Evolutionary conservation across 2,329 filamentous ascomycete genomes (phyloP).

Genomic region (Phialophora expanda): DNA sequence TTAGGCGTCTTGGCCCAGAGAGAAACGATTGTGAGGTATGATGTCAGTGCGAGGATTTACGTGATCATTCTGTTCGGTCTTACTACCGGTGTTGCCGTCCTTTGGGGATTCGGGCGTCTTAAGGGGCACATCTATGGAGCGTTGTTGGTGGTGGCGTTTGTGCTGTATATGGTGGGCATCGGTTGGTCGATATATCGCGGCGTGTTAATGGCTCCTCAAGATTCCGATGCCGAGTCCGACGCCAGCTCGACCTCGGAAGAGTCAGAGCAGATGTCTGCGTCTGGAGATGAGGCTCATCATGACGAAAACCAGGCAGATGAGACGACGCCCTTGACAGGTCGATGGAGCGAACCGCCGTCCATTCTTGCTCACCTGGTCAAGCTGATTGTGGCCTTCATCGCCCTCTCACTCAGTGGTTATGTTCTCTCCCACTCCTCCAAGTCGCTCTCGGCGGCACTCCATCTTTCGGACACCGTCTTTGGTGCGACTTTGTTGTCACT

Average conservation of each 20-base stretch:
- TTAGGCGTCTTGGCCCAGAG: constrained; percentile 55
- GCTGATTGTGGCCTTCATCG: constrained; percentile 53
- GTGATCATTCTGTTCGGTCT: constrained; percentile 50
- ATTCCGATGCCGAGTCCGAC: constrained; percentile 48
- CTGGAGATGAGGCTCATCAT: background rate
- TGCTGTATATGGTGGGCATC: constrained; percentile 53
- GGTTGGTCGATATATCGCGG: constrained; percentile 55
- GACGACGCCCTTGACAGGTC: constrained; percentile 3
- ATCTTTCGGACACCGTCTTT: constrained; percentile 55
- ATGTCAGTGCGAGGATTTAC: constrained; percentile 57
- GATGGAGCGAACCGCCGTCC: constrained; percentile 37
- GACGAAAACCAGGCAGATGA: constrained; percentile 1
- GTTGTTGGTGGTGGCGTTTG: constrained; percentile 52
- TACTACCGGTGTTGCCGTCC: constrained; percentile 48
- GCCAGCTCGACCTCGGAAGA: background rate
- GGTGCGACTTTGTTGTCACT: constrained; percentile 57
- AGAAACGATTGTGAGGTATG: constrained; percentile 47
- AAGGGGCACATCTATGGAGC: constrained; percentile 44
- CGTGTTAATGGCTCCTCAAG: constrained; percentile 49
- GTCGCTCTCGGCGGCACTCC: constrained; percentile 49
- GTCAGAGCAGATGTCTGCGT: background rate
- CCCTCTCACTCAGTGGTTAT: constrained; percentile 56
- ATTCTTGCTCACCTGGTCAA: constrained; percentile 50
- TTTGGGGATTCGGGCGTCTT: constrained; percentile 19
- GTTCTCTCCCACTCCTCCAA: constrained; percentile 55